These are phyloP conservation scores for Nephelium lappaceum DNA, from an alignment of 345 rosid species.

Conservation along the genomic window DNA sequence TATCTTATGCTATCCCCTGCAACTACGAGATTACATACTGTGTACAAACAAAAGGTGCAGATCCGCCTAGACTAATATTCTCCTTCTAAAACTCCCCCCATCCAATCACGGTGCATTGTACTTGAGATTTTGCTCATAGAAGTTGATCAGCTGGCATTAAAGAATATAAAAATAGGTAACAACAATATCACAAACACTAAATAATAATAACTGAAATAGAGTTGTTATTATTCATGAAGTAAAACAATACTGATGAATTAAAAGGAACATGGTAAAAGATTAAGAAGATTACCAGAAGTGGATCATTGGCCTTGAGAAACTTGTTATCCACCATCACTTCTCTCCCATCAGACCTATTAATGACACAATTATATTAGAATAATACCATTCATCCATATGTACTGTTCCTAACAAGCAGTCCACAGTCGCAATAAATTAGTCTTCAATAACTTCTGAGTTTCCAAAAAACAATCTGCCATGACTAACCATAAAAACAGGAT, in stretches of 20 bases:
- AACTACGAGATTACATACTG: slow-evolving; percentile 24
- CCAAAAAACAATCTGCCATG: neutral
- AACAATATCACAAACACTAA: neutral
- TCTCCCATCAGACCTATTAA: slow-evolving; percentile 82
- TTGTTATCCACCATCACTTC: slow-evolving; percentile 84
- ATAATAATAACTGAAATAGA: neutral
- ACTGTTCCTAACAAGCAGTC: neutral
- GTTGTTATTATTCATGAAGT: neutral
- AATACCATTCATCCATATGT: neutral
- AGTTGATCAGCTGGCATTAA: slow-evolving; percentile 70
- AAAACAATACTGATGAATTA: neutral
- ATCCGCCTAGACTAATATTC: neutral
- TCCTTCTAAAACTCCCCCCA: slow-evolving; percentile 16
- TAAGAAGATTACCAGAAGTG: slow-evolving; percentile 68
- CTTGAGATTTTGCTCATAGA: slow-evolving; percentile 92
- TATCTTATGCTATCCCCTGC: slow-evolving; percentile 24
- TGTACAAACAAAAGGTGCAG: slow-evolving; percentile 14
- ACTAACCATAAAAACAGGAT: neutral
- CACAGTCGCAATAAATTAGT: neutral
- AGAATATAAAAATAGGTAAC: neutral
- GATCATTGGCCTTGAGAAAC: slow-evolving; percentile 82
- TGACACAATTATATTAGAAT: neutral
- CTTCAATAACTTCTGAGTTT: neutral
- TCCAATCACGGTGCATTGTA: slow-evolving; percentile 50
- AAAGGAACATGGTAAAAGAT: neutral